Base-by-base conservation (phyloP, 139 green algal species). In the Chlamydomonas schloesseri region DNA sequence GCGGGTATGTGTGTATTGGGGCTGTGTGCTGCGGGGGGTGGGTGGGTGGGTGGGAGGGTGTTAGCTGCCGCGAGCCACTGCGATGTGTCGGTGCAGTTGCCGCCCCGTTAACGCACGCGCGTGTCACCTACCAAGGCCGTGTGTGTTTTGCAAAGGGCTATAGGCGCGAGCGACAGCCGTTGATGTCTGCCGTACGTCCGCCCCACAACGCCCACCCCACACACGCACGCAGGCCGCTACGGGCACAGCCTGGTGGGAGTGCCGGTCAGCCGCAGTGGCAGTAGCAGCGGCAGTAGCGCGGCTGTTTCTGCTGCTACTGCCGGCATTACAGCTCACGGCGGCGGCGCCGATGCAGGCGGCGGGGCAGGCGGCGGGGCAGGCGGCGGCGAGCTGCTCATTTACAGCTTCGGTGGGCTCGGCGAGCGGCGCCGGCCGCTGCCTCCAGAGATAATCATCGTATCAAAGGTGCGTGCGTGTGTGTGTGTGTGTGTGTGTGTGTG, bases 171-270 rank as follows among this genome's bases (percentile, higher is more conserved):
- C 57, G 15, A 20, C 4, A 8, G 57, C 57, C 17, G 57, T 15
- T 20, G 20, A 8, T 8, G 4, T 15, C 17, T 26, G 14, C 17
- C 14, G 4, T 65, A 21, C 57, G 28, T 9, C 57, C 57, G 4
- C 57, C 28, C 57, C 4, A 20, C 57, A 8, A 20, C 17, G 17
- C 17, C 20, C 8, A 15, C 4, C 55, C 17, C 73, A 58, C 29
- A 71, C 1, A 36, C 23, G 8, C 21, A 15, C 17, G 5, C 76
- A 83, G 76, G 60, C 13, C 58, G 76, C 17, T 83, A 73, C 76
- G 76, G 76, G 21, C 76, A 83, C 58, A 83, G 60, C 26, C 62
- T 83, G 36, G 60, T 83, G 36, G 76, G 31, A 0, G 9, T 73
- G 14, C 76, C 76, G 8, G 33, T 13, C 24, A 37, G 60, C 18